Percentiles rank a stretch among this genome's conserved stretches.
Conservation (phyloP, 208 protist genomes). For the Leishmania turanica region DNA sequence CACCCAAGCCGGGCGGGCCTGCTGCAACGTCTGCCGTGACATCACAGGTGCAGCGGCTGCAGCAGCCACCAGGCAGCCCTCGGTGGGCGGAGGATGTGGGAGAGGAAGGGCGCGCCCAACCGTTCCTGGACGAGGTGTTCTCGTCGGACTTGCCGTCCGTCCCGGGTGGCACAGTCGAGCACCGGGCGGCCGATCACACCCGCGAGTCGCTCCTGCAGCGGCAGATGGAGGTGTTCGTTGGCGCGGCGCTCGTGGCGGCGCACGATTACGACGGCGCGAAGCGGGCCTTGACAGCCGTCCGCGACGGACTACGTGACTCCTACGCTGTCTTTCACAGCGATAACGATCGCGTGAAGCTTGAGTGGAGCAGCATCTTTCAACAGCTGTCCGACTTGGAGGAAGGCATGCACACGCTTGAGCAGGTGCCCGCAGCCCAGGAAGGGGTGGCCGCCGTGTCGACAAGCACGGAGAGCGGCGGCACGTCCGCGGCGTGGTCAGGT, state of each 20-base stretch:
- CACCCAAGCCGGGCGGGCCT: neutral
- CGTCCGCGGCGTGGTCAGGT: slow-evolving; percentile 6
- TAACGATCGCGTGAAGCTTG: slow-evolving; percentile 69
- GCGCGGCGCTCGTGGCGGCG: slow-evolving; percentile 51
- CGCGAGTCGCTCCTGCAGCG: slow-evolving; percentile 37
- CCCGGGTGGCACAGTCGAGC: neutral
- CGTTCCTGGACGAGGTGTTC: neutral
- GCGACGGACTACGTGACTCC: slow-evolving; percentile 51
- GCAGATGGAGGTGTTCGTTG: slow-evolving; percentile 66
- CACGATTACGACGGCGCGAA: slow-evolving; percentile 71
- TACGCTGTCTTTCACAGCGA: slow-evolving; percentile 81
- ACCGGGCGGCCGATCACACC: neutral
- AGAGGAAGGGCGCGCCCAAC: neutral
- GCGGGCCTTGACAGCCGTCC: slow-evolving; percentile 45
- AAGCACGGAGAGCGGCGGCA: neutral
- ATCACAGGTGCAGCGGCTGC: neutral
- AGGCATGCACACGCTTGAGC: slow-evolving; percentile 77
- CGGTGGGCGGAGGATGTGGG: neutral
- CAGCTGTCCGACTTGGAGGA: slow-evolving; percentile 87
- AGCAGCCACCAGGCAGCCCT: neutral
- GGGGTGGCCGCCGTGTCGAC: slow-evolving; percentile 3
- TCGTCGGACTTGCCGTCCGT: neutral
- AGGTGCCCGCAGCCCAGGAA: slow-evolving; percentile 24
- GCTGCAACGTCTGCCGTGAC: neutral
- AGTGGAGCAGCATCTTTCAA: slow-evolving; percentile 80